phyloP scores from a whole-genome alignment of 352 stramenopile species.

The Phytophthora pistaciae region DNA sequence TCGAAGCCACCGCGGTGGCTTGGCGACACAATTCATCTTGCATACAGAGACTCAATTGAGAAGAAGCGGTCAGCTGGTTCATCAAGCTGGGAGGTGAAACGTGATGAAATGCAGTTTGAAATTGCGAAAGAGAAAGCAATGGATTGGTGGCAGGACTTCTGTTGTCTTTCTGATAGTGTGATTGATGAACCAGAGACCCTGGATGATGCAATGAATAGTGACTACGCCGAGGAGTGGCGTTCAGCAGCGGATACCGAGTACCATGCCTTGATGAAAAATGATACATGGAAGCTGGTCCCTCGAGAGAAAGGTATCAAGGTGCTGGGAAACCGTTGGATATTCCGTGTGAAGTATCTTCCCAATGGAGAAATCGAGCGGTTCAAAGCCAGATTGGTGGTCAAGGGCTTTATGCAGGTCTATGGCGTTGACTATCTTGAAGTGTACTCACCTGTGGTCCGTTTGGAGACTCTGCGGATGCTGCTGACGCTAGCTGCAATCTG shows the following conservation, averaged over 20 bases:
- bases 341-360: not conserved
- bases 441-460: not conserved
- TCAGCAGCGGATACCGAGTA: not conserved
- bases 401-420: not conserved
- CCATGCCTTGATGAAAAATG: not conserved
- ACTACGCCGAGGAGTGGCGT: not conserved
- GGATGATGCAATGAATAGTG: not conserved
- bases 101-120: not conserved
- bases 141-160: slow-evolving; percentile 3
- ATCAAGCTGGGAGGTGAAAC: not conserved
- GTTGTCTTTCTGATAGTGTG: no score
- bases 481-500: slow-evolving; percentile 9
- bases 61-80: not conserved
- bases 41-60: not conserved
- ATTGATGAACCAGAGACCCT: no score
- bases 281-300: not conserved
- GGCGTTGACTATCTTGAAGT: not conserved
- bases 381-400: slow-evolving; percentile 1
- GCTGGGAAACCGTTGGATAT: not conserved
- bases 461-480: not conserved
- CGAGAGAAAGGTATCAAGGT: not conserved
- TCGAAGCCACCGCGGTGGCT: not conserved
- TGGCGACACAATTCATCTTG: not conserved
- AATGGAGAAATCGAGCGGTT: not conserved
- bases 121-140: slow-evolving; percentile 10